Base-by-base conservation (phyloP, 2,329 filamentous ascomycete genomes). In the Microsporum audouinii region DNA sequence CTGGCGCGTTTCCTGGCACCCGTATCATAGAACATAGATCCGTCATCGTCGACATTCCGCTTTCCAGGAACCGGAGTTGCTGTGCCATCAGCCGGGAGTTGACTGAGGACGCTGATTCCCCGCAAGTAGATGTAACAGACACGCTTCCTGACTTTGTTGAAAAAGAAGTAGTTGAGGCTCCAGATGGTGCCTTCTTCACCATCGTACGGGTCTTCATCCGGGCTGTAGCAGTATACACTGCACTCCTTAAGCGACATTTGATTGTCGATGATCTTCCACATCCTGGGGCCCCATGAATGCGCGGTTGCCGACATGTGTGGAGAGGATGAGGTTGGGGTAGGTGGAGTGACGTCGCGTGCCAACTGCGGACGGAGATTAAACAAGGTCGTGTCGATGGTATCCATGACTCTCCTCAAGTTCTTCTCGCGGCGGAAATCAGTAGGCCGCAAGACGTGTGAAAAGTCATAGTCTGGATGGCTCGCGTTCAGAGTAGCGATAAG, bases 131-230 rank as follows among this genome's bases (percentile, higher is more conserved):
- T 78, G 72, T 99, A 99, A 63, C 90, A 91, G 17, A 99, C 92
- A 47, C 94, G 85, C 78, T 97, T 97, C 70, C 87, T 82, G 31
- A 86, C 80, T 69, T 92, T 92, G 79, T 95, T 96, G 82, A 96
- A 97, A 74, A 97, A 95, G 78, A 99, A 96, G 75, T 95, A 96
- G 73, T 97, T 91, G 64, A 91, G 81, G 57, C 89, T 91, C 92
- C 92, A 99, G 64, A 99, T 91, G 7, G 91, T 88, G 64, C 89
- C 89, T 70, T 96, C 91, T 64, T 96, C 92, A 63, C 95, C 91
- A 65, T 91, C 91, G 68, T 95, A 96, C 0, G 91, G 90, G 70
- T 96, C 91, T 63, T 91, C 89, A 45, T 90, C 87, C 0, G 94
- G 94, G 58, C 88, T 84, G 76, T 95, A 99, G 61, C 87, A 88